Base-by-base conservation (phyloP, 805 yeast genomes). In the Myxozyma neotropica region DNA sequence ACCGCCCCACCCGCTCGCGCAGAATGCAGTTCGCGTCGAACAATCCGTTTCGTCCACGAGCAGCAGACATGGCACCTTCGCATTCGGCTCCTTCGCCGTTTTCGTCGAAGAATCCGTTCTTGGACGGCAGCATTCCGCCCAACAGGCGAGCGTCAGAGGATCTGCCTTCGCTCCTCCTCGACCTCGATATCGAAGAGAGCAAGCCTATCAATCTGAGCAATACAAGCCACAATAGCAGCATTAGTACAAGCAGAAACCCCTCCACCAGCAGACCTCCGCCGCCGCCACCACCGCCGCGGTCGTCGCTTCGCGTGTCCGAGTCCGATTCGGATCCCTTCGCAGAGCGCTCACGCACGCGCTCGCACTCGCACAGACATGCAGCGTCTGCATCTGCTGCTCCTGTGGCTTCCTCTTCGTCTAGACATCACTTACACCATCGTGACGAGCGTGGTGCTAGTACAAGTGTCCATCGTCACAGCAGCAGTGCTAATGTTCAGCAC, bases 21-120 rank as follows among this genome's bases (percentile, higher is more conserved):
- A 29, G 33, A 29, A 57, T 55, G 66, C 58, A 59, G 26, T 62
- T 59, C 44, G 63, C 66, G 31, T 59, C 64, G 33, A 62, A 62
- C 33, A 62, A 62, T 35, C 66, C 66, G 44, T 62, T 62, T 52
- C 66, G 66, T 17, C 58, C 55, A 39, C 57, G 36, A 48, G 47
- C 55, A n/a, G 35, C 48, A 39, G 54, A 59, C 12, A 55, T 59
- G 60, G 19, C 48, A 42, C 60, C 59, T 24, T 23, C 61, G 29
- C 46, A 24, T 23, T 53, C 59, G n/a, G 64, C 59, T 38, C 64
- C 64, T n/a, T 38, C 49, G 10, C 47, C 42, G 27, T 24, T 42
- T 48, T 44, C 58, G 40, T 44, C 55, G 10, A 51, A 52, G 17
- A 58, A 55, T 36, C 65, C 65, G 46, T 55, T 59, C 50, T 43